These are phyloP conservation scores for Myxozyma monticola DNA, from an alignment of 805 yeast genomes.

Conservation along the genomic window DNA sequence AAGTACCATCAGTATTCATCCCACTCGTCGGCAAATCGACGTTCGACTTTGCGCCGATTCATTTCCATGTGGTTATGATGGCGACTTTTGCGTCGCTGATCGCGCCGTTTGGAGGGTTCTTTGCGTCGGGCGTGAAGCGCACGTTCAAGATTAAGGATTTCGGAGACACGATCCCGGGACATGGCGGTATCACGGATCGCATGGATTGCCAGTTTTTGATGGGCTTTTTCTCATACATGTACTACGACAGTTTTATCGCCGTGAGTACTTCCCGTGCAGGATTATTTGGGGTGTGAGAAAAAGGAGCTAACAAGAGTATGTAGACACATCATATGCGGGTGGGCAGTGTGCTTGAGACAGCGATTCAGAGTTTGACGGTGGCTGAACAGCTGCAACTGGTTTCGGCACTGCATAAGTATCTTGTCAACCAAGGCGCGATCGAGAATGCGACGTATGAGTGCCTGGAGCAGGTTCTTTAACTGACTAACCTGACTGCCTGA, in stretches of 20 bases:
- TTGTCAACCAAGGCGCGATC: constrained; percentile 40
- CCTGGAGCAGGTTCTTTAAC: too few relatives aligned
- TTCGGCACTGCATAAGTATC: constrained; percentile 56
- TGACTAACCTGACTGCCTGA: too few relatives aligned
- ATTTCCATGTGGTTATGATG: constrained; percentile 79
- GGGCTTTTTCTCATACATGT: constrained; percentile 93
- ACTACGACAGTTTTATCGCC: constrained; percentile 88
- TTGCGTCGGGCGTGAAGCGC: constrained; percentile 95
- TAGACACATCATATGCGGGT: constrained; percentile 50
- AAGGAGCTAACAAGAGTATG: background rate
- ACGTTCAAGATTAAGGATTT: constrained; percentile 95
- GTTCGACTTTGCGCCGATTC: constrained; percentile 64
- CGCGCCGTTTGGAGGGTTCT: constrained; percentile 98
- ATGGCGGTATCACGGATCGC: constrained; percentile 97
- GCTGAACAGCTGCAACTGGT: constrained; percentile 66
- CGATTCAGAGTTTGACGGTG: constrained; percentile 66
- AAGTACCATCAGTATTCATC: constrained; percentile 68
- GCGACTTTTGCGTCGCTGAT: constrained; percentile 95
- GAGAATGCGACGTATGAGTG: constrained; percentile 26
- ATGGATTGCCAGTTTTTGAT: constrained; percentile 96
- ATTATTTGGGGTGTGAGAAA: too few relatives aligned
- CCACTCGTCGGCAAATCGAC: constrained; percentile 42
- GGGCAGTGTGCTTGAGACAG: constrained; percentile 72
- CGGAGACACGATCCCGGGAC: constrained; percentile 98
- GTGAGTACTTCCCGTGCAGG: constrained; percentile 36